phyloP scores from a whole-genome alignment of 176 grass and related monocot genomes.

The Triticum turgidum region DNA sequence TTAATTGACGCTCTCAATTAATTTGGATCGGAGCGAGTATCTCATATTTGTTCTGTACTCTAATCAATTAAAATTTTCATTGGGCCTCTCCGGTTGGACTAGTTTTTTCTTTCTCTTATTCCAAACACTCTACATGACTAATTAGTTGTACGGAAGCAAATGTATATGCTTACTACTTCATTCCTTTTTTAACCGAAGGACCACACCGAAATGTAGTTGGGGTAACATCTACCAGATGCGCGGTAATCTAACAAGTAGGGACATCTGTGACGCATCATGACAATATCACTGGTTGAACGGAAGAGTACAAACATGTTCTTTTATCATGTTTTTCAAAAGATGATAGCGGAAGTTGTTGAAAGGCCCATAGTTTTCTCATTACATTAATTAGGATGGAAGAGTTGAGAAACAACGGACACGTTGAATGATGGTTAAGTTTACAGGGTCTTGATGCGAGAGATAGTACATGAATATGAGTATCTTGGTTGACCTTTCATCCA shows the following conservation, averaged over 20 bases:
- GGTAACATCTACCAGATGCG: not conserved
- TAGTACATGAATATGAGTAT: slow-evolving; percentile 22
- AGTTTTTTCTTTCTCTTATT: not conserved
- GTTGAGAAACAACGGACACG: slow-evolving; percentile 20
- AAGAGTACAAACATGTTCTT: slow-evolving; percentile 24
- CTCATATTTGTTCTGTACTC: no score
- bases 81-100: not conserved
- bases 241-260: not conserved
- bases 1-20: no score
- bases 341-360: not conserved
- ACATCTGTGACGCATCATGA: not conserved
- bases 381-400: not conserved
- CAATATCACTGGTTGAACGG: not conserved
- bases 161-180: not conserved
- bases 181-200: not conserved
- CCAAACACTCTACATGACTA: no score
- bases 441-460: slow-evolving; percentile 15
- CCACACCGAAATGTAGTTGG: not conserved
- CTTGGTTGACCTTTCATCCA: slow-evolving; percentile 50
- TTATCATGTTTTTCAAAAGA: not conserved
- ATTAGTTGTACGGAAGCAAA: not conserved
- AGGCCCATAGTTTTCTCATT: not conserved
- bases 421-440: slow-evolving; percentile 15
- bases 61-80: not conserved
- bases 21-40: no score